Evolutionary conservation across 257 asterid genomes (phyloP), one percentile per base, ranked within the genome.

Genomic region (Petunia axillaris): DNA sequence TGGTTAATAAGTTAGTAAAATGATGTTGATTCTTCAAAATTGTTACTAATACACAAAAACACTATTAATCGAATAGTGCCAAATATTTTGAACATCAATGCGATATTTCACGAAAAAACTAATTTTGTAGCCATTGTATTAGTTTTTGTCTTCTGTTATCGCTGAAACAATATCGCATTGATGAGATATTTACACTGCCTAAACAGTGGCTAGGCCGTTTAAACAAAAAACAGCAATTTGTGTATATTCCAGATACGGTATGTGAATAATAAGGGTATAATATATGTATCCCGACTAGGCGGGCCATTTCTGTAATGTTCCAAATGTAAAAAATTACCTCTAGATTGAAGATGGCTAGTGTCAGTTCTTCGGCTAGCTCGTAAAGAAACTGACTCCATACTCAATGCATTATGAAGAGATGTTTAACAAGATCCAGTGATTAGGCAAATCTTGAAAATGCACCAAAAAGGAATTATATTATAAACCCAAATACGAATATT

Each of bases 311-410:
- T 25, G 25, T 25, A 25, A 25, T 25, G 25, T 25, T 25, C 25
- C 25, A 25, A 25, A 25, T 25, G 25, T 25, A 25, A 25, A 25
- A 25, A 25, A 25, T 25, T 76, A 86, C 90, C 91, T 86, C 67
- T 75, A 40, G 74, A 25, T 25, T 80, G 85, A 64, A 52, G 84
- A 63, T 59, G 75, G 80, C 57, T 84, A 35, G 82, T 80, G 59
- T 87, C 87, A 15, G 82, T 9, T 81, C 86, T 85, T 43, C 90
- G 81, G 70, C 60, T 84, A 16, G 85, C 85, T 80, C 90, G 82
- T 13, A 50, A 77, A 4, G 91, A 86, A 59, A 86, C 16, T 2
- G 62, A 81, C 2, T 86, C 91, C 89, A 86, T 88, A 64, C 52
- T 68, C 64, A 78, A 64, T 64, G 52, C 74, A 78, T 50, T 13